Conservation (phyloP, 2,329 filamentous ascomycete genomes). For the Fusarium brachygibbosum region DNA sequence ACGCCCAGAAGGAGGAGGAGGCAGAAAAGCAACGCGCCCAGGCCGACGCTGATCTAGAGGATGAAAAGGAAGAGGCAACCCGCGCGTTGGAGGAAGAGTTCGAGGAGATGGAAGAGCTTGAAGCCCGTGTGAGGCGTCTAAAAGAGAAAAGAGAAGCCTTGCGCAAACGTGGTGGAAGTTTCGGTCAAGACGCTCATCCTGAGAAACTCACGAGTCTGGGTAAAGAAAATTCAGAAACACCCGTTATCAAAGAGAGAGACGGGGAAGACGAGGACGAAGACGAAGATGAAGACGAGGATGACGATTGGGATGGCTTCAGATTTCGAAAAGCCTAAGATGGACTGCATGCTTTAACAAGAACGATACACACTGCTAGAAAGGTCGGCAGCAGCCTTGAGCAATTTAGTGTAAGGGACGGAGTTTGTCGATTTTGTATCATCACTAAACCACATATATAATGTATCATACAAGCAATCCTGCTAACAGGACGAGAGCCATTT, state of each 20-base stretch:
- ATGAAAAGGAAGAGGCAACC: conserved; percentile 81
- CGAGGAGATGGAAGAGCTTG: conserved; percentile 85
- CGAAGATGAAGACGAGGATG: conserved; percentile 63
- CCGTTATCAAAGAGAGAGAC: conserved; percentile 56
- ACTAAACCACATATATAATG: conserved; percentile 47
- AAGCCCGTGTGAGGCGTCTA: conserved; percentile 76
- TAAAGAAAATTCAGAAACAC: conserved; percentile 51
- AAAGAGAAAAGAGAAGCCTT: conserved; percentile 80
- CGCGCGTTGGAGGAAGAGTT: conserved; percentile 82
- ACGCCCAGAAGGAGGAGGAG: conserved; percentile 64
- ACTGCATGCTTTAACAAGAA: background rate
- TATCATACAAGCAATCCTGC: conserved; percentile 45
- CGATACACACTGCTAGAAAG: background rate
- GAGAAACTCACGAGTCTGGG: conserved; percentile 34
- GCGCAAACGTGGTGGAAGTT: conserved; percentile 56
- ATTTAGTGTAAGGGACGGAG: conserved; percentile 10
- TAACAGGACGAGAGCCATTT: conserved; percentile 18
- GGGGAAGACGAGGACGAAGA: conserved; percentile 65
- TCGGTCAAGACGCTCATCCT: conserved; percentile 48
- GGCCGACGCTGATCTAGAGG: conserved; percentile 68
- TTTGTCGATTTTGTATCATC: conserved; percentile 41
- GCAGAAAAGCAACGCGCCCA: conserved; percentile 67
- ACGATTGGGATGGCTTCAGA: conserved; percentile 72
- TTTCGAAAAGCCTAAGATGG: conserved; percentile 53
- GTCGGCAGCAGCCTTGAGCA: background rate